These are phyloP conservation scores for Leccinum imitatum DNA, from an alignment of 768 basidiomycete genomes.

Conservation along the genomic window DNA sequence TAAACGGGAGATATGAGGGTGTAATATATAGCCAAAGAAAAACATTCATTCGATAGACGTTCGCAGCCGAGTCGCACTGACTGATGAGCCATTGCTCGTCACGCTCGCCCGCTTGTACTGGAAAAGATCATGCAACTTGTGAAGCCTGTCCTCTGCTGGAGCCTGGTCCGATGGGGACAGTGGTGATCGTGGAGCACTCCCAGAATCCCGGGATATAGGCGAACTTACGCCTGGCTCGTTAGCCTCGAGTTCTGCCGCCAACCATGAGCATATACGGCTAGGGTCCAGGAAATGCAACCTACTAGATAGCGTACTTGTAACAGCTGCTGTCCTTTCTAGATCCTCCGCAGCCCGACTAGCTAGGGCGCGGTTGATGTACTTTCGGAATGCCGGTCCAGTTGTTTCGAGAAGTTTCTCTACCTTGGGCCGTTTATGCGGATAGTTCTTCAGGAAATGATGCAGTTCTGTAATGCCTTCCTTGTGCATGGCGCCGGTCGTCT, in stretches of 20 bases:
- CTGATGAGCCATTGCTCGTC: slow-evolving; percentile 42
- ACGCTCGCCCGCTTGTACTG: slow-evolving; percentile 74
- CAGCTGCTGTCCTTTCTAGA: slow-evolving; percentile 72
- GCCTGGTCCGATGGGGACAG: slow-evolving; percentile 31
- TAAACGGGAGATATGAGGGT: slow-evolving; percentile 16
- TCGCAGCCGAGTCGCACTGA: slow-evolving; percentile 16
- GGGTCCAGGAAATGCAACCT: slow-evolving; percentile 29
- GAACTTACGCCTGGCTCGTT: slow-evolving; percentile 41
- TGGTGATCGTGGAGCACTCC: slow-evolving; percentile 36
- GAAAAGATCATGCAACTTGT: slow-evolving; percentile 77
- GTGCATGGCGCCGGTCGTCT: slow-evolving; percentile 85
- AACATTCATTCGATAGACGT: slow-evolving; percentile 21
- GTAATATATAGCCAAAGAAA: slow-evolving; percentile 18
- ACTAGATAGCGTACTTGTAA: slow-evolving; percentile 85
- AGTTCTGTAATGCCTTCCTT: slow-evolving; percentile 95
- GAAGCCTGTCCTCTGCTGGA: slow-evolving; percentile 61
- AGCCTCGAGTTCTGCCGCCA: slow-evolving; percentile 58
- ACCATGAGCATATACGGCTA: slow-evolving; percentile 10
- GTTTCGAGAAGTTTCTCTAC: slow-evolving; percentile 89
- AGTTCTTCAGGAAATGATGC: slow-evolving; percentile 88
- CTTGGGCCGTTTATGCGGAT: slow-evolving; percentile 78
- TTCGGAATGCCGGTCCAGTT: slow-evolving; percentile 86
- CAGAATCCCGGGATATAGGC: slow-evolving; percentile 31
- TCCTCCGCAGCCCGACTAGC: slow-evolving; percentile 89
- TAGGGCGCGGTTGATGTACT: slow-evolving; percentile 86